A percentile compares a stretch with the other conserved stretches of the same genome.
phyloP scores from a whole-genome alignment of 2,329 filamentous ascomycete species.

The Fusarium hostae region DNA sequence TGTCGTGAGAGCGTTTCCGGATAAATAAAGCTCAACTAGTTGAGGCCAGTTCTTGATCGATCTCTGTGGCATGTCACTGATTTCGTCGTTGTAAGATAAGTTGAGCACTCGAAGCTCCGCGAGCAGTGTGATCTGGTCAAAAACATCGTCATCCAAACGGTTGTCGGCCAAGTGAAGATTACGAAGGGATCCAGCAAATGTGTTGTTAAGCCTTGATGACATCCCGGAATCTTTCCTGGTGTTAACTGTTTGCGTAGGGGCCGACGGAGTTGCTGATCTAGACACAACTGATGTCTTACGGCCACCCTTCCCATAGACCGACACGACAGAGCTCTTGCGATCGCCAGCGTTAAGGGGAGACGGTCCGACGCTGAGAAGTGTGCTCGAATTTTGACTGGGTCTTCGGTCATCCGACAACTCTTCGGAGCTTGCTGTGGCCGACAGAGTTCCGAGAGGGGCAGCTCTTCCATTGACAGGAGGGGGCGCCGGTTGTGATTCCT shows the following conservation, averaged over 20 bases:
- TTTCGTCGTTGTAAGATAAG: conserved; percentile 87
- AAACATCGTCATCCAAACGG: conserved; percentile 91
- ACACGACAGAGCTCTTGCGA: conserved; percentile 86
- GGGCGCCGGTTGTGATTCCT: conserved; percentile 53
- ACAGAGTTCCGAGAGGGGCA: conserved; percentile 55
- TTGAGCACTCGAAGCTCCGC: conserved; percentile 89
- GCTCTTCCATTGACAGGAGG: conserved; percentile 55
- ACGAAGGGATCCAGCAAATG: conserved; percentile 86
- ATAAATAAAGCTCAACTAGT: conserved; percentile 91
- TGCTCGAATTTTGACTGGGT: conserved; percentile 86
- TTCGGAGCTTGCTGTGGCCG: conserved; percentile 78
- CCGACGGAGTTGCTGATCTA: conserved; percentile 62
- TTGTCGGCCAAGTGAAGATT: conserved; percentile 94
- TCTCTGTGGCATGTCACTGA: conserved; percentile 90
- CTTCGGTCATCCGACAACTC: conserved; percentile 77
- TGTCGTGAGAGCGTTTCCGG: conserved; percentile 92
- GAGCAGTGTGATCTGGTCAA: conserved; percentile 87
- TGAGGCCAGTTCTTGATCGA: conserved; percentile 91
- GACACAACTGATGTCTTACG: conserved; percentile 88
- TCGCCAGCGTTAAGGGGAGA: conserved; percentile 73
- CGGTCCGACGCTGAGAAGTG: conserved; percentile 78
- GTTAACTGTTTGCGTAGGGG: conserved; percentile 62
- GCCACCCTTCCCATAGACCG: conserved; percentile 80
- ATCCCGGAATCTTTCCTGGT: conserved; percentile 89
- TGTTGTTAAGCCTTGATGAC: conserved; percentile 81